phyloP scores from a whole-genome alignment of 78 protist species.

The Dictyostelium capitatum region DNA sequence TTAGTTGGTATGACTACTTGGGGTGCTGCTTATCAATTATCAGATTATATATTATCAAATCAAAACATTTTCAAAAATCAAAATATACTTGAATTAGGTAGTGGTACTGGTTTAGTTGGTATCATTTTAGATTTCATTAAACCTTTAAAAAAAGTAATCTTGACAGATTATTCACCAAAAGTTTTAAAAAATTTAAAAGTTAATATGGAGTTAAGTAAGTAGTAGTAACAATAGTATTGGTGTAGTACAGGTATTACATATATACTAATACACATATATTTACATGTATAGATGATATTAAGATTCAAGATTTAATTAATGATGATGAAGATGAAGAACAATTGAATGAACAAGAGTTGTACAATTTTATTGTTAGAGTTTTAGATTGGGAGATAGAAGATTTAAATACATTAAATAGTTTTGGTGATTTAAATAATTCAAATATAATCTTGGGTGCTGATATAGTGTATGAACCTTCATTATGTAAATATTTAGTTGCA shows the following conservation, averaged over 20 bases:
- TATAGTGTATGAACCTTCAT: slow-evolving; percentile 71
- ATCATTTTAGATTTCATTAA: background rate
- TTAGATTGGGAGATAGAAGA: slow-evolving; percentile 68
- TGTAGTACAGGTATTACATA: too few relatives aligned
- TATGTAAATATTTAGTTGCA: slow-evolving; percentile 38
- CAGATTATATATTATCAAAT: slow-evolving; percentile 50
- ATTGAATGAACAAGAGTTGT: background rate
- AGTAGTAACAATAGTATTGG: too few relatives aligned
- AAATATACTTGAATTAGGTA: slow-evolving; percentile 46
- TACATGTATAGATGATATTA: slow-evolving; percentile 38
- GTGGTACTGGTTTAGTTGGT: slow-evolving; percentile 65
- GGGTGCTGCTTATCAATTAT: slow-evolving; percentile 67
- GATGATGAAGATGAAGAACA: slow-evolving; percentile 10
- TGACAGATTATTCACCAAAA: slow-evolving; percentile 69
- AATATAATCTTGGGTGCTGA: slow-evolving; percentile 70
- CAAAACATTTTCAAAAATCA: slow-evolving; percentile 10
- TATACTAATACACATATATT: too few relatives aligned
- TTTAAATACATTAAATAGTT: background rate
- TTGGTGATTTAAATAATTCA: background rate
- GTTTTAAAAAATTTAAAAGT: slow-evolving; percentile 59
- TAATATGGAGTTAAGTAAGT: slow-evolving; percentile 59
- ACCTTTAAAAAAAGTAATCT: slow-evolving; percentile 16
- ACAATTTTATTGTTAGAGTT: background rate
- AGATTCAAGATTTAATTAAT: background rate
- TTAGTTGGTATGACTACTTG: slow-evolving; percentile 80